Base-by-base conservation (phyloP, 2,329 filamentous ascomycete species). In the Cyclaneusma minus region DNA sequence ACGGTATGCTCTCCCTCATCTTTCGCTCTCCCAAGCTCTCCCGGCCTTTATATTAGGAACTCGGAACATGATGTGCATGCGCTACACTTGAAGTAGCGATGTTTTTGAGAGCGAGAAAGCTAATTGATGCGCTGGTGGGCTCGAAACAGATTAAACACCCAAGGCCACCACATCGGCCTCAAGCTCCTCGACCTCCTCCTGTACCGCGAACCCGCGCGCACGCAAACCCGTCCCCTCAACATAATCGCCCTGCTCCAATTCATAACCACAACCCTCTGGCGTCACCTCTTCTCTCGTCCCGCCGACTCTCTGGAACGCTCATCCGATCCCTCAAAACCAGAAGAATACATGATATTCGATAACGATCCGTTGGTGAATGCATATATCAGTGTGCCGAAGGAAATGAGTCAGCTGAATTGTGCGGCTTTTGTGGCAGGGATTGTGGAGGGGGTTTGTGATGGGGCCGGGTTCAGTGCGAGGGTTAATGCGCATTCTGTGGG, bases 271-370 rank as follows among this genome's bases (percentile, higher is more conserved):
- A 78, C 77, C 29, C 64, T 94, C 29, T 98, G 87, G 80, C 73
- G 78, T 39, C 80, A 92, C 52, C 77, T 98, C 25, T 98, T 98
- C 52, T 74, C 71, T 19, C 78, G 87, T 2, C 76, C 85, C 29
- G 89, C 89, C 15, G 87, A 95, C 55, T 79, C 83, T 11, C 72
- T 98, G 31, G 89, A 98, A 57, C 85, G 89, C 55, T 82, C 74
- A 32, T 73, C 73, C 28, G 76, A 81, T 43, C 75, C 80, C 6
- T 69, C 75, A 28, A 87, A 84, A 27, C 76, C 82, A 6, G 83
- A 89, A 41, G 87, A 95, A 59, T 98, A 95, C 62, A 95, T 98
- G 87, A 89, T 98, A 43, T 82, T 85, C 43, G 89, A 98, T 56
- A 95, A 98, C 55, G 89, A 95, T 50, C 89, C 89, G 13, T 64